Conservation (phyloP, 352 stramenopile genomes). For the Peronosclerospora sorghi region DNA sequence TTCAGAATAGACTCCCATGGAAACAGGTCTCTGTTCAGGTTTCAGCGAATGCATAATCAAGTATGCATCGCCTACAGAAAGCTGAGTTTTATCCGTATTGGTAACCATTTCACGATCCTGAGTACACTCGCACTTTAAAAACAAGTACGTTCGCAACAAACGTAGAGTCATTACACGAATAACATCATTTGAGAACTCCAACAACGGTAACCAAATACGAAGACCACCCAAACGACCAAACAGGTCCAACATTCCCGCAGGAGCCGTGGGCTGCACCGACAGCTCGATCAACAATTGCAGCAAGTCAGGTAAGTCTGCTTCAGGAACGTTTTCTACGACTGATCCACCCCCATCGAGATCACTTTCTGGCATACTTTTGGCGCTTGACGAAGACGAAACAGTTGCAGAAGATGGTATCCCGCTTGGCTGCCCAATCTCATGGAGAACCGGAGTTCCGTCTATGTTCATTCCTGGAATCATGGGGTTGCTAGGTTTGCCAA, state of each 20-base stretch:
- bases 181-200: constrained; percentile 61
- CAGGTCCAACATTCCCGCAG: constrained; percentile 54
- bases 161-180: constrained; percentile 76
- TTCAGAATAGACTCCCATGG: constrained; percentile 74
- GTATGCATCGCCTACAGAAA: constrained; percentile 68
- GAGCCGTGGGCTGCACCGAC: constrained; percentile 57
- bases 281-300: constrained; percentile 71
- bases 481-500: constrained; percentile 67
- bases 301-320: constrained; percentile 61
- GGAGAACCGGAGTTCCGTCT: constrained; percentile 40
- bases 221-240: constrained; percentile 68
- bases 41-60: constrained; percentile 77
- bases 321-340: constrained; percentile 62
- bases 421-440: constrained; percentile 32
- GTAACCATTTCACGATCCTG: constrained; percentile 54
- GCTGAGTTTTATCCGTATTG: constrained; percentile 57
- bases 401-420: constrained; percentile 31
- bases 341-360: constrained; percentile 52
- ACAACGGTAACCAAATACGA: constrained; percentile 68
- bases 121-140: constrained; percentile 58
- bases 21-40: constrained; percentile 44
- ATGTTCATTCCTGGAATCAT: constrained; percentile 53
- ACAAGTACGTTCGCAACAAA: constrained; percentile 68
- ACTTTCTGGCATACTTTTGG: constrained; percentile 53
- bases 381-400: constrained; percentile 17